Evolutionary conservation across 768 basidiomycete genomes (phyloP).

Genomic region (Boletellus emodensis): DNA sequence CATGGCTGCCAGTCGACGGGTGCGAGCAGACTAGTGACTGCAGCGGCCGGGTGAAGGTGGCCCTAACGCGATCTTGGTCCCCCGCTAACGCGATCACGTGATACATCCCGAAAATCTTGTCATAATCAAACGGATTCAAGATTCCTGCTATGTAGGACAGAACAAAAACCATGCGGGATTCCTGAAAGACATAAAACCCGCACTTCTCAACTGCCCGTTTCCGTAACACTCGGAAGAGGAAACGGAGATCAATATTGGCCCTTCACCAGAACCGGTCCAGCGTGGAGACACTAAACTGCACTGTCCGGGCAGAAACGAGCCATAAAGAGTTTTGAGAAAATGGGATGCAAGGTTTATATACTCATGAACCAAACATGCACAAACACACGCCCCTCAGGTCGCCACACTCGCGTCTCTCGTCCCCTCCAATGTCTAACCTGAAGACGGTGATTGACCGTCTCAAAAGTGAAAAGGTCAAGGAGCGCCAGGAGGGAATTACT

Average conservation of each 20-base stretch:
- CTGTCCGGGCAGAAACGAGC: conserved; percentile 82
- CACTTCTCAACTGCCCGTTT: conserved; percentile 49
- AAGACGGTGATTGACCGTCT: conserved; percentile 49
- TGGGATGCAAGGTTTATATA: conserved; percentile 21
- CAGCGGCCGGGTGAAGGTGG: neutral
- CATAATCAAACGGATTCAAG: neutral
- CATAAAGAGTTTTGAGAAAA: conserved; percentile 21
- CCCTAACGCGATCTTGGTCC: neutral
- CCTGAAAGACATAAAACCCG: conserved; percentile 24
- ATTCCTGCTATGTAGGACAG: conserved; percentile 30
- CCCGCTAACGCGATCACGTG: conserved; percentile 21
- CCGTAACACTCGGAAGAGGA: conserved; percentile 52
- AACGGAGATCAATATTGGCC: conserved; percentile 53
- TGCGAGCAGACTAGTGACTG: neutral
- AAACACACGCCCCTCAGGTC: conserved; percentile 18
- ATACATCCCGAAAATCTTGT: neutral
- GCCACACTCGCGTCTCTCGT: conserved; percentile 17
- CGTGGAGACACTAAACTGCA: conserved; percentile 45
- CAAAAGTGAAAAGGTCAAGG: conserved; percentile 61
- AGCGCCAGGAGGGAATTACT: conserved; percentile 61
- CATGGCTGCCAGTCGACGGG: conserved; percentile 14
- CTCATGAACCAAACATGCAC: conserved; percentile 24
- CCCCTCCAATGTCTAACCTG: conserved; percentile 38
- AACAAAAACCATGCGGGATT: conserved; percentile 33
- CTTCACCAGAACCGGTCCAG: conserved; percentile 81